Evolutionary conservation across 163 green algal genomes (phyloP), one percentile per base, ranked within the genome.

Genomic region (Botryococcus braunii): DNA sequence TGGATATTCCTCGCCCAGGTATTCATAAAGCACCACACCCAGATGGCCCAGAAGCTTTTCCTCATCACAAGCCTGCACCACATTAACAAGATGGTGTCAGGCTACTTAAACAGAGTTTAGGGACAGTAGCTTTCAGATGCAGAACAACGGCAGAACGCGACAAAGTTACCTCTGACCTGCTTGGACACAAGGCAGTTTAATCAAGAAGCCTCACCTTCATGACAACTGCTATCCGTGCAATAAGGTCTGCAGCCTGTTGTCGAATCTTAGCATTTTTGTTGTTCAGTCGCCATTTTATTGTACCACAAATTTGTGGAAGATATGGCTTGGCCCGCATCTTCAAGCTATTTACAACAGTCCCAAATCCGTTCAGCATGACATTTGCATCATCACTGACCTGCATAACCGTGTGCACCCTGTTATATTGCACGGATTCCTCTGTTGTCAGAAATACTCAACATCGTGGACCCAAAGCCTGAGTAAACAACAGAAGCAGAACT

Each of bases 281-380:
- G 85, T 99, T 98, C 34, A 99, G 86, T 35, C 94, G 83, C 94
- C 94, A 99, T 84, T 99, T 99, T 86, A 99, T 96, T 60, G 89
- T 97, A 48, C 94, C 94, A 79, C 85, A 95, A 66, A 99, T 97
- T 82, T 98, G 92, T 25, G 93, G 92, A 60, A 99, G 84, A 79
- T 99, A 99, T 4, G 93, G 92, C 80, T 94, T 93, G 56, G 95
- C 85, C 37, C 94, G 86, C 77, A 87, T 81, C 57, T 91, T 88
- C 58, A 99, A 86, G 31, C 85, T 83, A 82, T 95, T 96, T 55
- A 98, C 83, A 7, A 97, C 87, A 2, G 92, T 97, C 66, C 90
- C 94, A 78, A 99, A 97, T 55, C 89, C 94, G 74, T 98, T 96
- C 40, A 99, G 88, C 84, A 99, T 95, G 34, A 97, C 89, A 40